A percentile compares a stretch with the other conserved stretches of the same genome.
Evolutionary conservation across 495 filamentous ascomycete genomes (phyloP).

Genomic region (Venustampulla echinocandica): DNA sequence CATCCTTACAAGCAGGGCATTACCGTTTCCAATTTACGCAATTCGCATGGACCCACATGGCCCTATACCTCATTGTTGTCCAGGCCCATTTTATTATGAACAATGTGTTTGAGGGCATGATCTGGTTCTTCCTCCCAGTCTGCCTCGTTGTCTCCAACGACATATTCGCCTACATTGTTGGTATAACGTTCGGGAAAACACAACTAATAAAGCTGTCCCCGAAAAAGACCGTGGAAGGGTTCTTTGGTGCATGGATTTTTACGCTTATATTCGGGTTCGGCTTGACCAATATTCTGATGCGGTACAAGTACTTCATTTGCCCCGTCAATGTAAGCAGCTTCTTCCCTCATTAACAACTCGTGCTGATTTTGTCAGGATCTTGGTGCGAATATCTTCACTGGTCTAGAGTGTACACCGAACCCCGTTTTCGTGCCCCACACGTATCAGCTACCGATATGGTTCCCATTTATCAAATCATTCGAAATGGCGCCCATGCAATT

Average conservation of each 20-base stretch:
- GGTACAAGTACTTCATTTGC: constrained; percentile 96
- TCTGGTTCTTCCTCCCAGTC: constrained; percentile 98
- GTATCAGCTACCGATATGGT: constrained; percentile 69
- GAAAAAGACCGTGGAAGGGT: constrained; percentile 99
- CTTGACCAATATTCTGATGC: constrained; percentile 81
- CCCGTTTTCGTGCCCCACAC: constrained; percentile 77
- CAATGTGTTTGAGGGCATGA: constrained; percentile 99
- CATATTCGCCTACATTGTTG: constrained; percentile 96
- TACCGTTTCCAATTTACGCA: constrained; percentile 98
- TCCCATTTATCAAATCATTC: constrained; percentile 51
- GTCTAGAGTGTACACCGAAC: constrained; percentile 88
- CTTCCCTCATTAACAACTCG: neutral
- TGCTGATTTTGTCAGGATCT: constrained; percentile 50
- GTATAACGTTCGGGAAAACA: constrained; percentile 92
- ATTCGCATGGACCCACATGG: constrained; percentile 99
- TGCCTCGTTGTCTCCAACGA: constrained; percentile 96
- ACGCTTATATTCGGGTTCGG: constrained; percentile 77
- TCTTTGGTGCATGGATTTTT: constrained; percentile 93
- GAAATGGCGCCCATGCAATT: constrained; percentile 85
- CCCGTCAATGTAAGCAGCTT: constrained; percentile 63
- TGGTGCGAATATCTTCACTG: constrained; percentile 82
- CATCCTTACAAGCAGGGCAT: constrained; percentile 88
- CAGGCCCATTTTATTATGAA: constrained; percentile 99
- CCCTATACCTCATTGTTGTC: constrained; percentile 92
- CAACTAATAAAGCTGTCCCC: constrained; percentile 97